Base-by-base conservation (phyloP, 2,329 filamentous ascomycete genomes). In the Diaporthe nobilis region DNA sequence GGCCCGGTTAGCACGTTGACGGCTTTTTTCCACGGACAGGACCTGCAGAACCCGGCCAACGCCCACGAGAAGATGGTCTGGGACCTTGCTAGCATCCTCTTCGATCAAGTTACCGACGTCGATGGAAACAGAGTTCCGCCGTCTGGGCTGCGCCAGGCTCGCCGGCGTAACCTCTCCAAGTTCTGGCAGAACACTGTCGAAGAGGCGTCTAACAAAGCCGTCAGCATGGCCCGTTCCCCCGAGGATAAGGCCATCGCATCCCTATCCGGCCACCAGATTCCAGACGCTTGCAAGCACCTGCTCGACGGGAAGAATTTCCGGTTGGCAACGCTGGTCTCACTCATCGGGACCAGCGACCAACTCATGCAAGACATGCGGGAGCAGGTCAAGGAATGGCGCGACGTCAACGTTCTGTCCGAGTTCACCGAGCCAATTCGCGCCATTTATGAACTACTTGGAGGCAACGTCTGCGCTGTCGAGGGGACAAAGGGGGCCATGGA, bases 171-270 rank as follows among this genome's bases (percentile, higher is more conserved):
- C 73, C 87, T 98, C n/a, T 91, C 92, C 0, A 86, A 88, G 34
- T 92, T 93, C 73, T 92, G 94, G 88, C 88, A 91, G 72, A 88
- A 89, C 31, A 85, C 96, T 84, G 90, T 96, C 79, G 92, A 90
- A 80, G 86, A 88, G 31, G 87, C 87, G 37, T 90, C 90, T 2
- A 86, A 86, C 25, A 88, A 87, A 60, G 87, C 88, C 34, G 86
- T 92, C 44, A 87, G 89, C 39, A 86, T 91, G 78, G 92, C 92
- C 3, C 86, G 87, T 63, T 92, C 92, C 0, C 85, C 89, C 2
- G 96, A 98, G 81, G 95, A 98, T 82, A 95, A 95, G 82, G 96
- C 96, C 0, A 88, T 99, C 75, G 91, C 94, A 28, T 91, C 93
- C 77, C 88, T 99, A 10, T 94, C 95, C 25, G 93, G 92, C 12